Evolutionary conservation across 2,329 filamentous ascomycete genomes (phyloP), one percentile per base, ranked within the genome.

Genomic region (Colletotrichum costaricense): DNA sequence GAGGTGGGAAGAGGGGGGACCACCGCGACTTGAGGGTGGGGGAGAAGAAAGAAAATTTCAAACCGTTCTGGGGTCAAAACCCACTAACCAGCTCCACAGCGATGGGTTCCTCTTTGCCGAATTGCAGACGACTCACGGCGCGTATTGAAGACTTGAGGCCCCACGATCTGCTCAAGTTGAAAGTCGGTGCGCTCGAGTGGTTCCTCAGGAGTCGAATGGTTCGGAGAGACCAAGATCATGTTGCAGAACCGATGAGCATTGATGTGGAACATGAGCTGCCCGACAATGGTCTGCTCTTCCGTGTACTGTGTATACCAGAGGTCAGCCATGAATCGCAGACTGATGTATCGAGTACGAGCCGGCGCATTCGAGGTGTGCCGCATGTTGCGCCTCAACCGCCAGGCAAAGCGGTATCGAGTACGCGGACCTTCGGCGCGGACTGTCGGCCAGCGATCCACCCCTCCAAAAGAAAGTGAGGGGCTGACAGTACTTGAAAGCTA

Each of bases 21-120:
- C 19, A 16, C 57, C 14, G 11, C 30, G 42, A 62, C 14, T 49
- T 30, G 35, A 52, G 14, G 35, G 38, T 28, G 42, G 60, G 38
- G 38, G 57, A 60, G 58, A 38, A 59, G 46, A 28, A 67, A 30
- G 28, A 67, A 71, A 67, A 22, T 56, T 71, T 62, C 28, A 60
- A 67, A 49, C 42, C 42, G 28, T 63, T 28, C 42, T 63, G 26
- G 42, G 68, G 63, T 49, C 49, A 16, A 52, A 72, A 49, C n/a
- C 57, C 69, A 72, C 69, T 28, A 24, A 6, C 2, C 16, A 59
- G 64, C 26, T 42, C 63, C 69, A 72, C 57, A 24, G n/a, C 35
- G 42, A 66, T 62, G 68, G 49, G 58, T 54, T 55, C 38, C 24
- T 58, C 57, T 59, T 63, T 42, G 62, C 62, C 67, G 55, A 70